Base-by-base conservation (phyloP, 139 green algal species). In the Yamagishiella unicocca region DNA sequence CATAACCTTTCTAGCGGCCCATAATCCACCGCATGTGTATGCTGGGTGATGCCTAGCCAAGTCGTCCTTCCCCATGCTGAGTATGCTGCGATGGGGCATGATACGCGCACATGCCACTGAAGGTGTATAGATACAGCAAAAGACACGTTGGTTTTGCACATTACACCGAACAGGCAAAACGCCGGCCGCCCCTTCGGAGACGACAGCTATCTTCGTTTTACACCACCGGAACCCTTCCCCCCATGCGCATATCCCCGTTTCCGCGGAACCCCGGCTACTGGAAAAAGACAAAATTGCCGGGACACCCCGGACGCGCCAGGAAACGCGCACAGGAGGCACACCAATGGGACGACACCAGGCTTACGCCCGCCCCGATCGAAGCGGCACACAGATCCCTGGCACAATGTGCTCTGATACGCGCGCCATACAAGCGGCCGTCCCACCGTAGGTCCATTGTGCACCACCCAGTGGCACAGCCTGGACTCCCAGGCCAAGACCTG, bases 221-320 rank as follows among this genome's bases (percentile, higher is more conserved):
- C n/a, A n/a, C n/a, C n/a, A n/a, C n/a, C n/a, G n/a, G n/a, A n/a
- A n/a, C n/a, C n/a, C n/a, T n/a, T n/a, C n/a, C n/a, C n/a, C n/a
- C n/a, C n/a, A n/a, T n/a, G n/a, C n/a, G 58, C 7, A 67, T 24
- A 24, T 25, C 29, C 58, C 4, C n/a, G 58, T 35, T 35, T 35
- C n/a, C 4, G 3, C 4, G 62, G 38, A n/a, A 33, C 46, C 67
- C 19, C 67, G 67, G 67, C 67, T 75, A 46, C 2, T 24, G 37
- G 42, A n/a, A 78, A 78, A 78, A 78, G 70, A 54, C 70, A 78
- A 78, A 78, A 78, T 78, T 55, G 70, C 70, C 38, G 12, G 40
- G 4, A 46, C 5, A 31, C 58, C 17, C 17, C 22, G 9, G 58
- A 67, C 9, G 17, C 27, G 17, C 19, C 58, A 27, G 24, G 58